These are phyloP conservation scores for Pythium guiyangense DNA, from an alignment of 352 stramenopile genomes.

Conservation along the genomic window DNA sequence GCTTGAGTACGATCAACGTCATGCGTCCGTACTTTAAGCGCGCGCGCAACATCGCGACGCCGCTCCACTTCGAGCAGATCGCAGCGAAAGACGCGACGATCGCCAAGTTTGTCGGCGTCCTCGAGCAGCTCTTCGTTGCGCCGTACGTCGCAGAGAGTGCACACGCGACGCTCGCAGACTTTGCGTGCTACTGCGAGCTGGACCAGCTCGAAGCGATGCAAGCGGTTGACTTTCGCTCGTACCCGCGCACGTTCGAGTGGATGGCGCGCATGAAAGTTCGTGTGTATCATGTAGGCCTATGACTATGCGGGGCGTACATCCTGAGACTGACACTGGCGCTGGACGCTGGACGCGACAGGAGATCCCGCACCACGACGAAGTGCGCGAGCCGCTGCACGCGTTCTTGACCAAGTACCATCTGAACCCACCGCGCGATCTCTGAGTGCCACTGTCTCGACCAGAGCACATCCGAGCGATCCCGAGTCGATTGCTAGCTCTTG, in stretches of 20 bases:
- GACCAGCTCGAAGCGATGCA: too few relatives aligned
- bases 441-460: too few relatives aligned
- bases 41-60: constrained; percentile 4
- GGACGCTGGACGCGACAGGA: constrained; percentile 5
- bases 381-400: constrained; percentile 25
- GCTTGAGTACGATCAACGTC: constrained; percentile 37
- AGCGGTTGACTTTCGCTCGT: too few relatives aligned
- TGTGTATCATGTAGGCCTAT: too few relatives aligned
- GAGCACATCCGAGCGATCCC: too few relatives aligned
- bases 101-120: constrained; percentile 14
- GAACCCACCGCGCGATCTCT: constrained; percentile 4
- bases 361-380: constrained; percentile 27
- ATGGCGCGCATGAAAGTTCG: too few relatives aligned
- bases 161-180: constrained; percentile 31
- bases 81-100: constrained; percentile 18
- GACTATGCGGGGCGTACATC: too few relatives aligned
- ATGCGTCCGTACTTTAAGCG: constrained; percentile 27
- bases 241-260: too few relatives aligned
- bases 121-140: constrained; percentile 28
- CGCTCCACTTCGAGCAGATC: constrained; percentile 15
- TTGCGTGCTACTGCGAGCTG: constrained; percentile 41
- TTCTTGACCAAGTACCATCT: constrained; percentile 27
- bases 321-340: too few relatives aligned
- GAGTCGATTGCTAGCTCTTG: too few relatives aligned
- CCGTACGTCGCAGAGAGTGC: background rate